These are phyloP conservation scores for Echria macrotheca DNA, from an alignment of 495 filamentous ascomycete species.

Conservation along the genomic window DNA sequence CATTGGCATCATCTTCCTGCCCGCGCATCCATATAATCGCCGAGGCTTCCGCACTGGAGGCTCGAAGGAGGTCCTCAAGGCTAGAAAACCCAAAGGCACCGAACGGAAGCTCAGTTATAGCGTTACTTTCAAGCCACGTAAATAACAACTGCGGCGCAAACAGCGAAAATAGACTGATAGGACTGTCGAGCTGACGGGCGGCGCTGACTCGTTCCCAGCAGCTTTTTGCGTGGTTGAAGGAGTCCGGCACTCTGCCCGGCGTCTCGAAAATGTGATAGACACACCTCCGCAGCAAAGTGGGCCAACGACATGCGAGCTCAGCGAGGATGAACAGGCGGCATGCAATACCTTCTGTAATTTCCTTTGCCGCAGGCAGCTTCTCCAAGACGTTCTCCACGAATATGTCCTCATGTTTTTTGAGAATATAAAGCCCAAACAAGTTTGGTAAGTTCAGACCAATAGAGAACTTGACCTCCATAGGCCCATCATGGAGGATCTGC, in stretches of 20 bases:
- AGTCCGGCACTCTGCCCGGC: conserved; percentile 59
- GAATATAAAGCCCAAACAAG: conserved; percentile 71
- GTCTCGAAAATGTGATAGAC: conserved; percentile 93
- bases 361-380: conserved; percentile 63
- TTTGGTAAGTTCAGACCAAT: conserved; percentile 62
- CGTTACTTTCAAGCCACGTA: conserved; percentile 72
- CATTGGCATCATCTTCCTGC: conserved; percentile 55
- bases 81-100: conserved; percentile 71
- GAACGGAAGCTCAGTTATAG: conserved; percentile 67
- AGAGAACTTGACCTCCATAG: conserved; percentile 69
- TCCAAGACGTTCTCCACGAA: conserved; percentile 72
- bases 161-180: conserved; percentile 70
- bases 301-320: conserved; percentile 71
- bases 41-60: conserved; percentile 73
- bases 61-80: conserved; percentile 61
- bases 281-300: conserved; percentile 71
- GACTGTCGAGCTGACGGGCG: conserved; percentile 55
- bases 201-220: conserved; percentile 63
- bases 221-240: conserved; percentile 61
- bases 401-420: conserved; percentile 75
- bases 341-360: conserved; percentile 77
- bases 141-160: conserved; percentile 91
- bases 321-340: conserved; percentile 71
- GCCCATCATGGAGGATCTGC: conserved; percentile 57
- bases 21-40: conserved; percentile 82